A percentile compares a stretch with the other conserved stretches of the same genome.
These are phyloP conservation scores for Mollisiaceae sp. DNA, from an alignment of 2,329 filamentous ascomycete species.

Conservation along the genomic window DNA sequence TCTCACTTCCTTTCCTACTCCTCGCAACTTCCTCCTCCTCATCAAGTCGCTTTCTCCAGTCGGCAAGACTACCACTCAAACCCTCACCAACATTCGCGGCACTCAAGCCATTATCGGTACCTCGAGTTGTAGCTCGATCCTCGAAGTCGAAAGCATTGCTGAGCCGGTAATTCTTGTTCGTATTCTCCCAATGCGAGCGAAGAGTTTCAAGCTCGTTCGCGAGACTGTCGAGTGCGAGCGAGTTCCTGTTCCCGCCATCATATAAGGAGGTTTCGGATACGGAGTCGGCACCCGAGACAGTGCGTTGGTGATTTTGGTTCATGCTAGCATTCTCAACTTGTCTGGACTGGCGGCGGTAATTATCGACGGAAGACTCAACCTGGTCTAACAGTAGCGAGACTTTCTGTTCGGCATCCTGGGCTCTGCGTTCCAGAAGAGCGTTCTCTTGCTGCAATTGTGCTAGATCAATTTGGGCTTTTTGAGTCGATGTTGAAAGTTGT, in stretches of 20 bases:
- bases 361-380: slow-evolving; percentile 91
- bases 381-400: slow-evolving; percentile 93
- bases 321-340: slow-evolving; percentile 51
- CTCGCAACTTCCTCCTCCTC: slow-evolving; percentile 43
- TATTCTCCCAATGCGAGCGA: slow-evolving; percentile 91
- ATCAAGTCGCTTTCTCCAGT: slow-evolving; percentile 82
- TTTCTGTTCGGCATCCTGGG: slow-evolving; percentile 88
- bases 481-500: slow-evolving; percentile 60
- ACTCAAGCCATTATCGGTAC: slow-evolving; percentile 46
- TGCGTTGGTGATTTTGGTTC: slow-evolving; percentile 46
- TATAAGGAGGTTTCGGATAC: slow-evolving; percentile 63
- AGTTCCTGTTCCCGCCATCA: slow-evolving; percentile 58
- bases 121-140: slow-evolving; percentile 45
- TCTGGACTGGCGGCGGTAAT: slow-evolving; percentile 81
- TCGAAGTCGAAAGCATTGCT: slow-evolving; percentile 86
- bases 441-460: slow-evolving; percentile 87
- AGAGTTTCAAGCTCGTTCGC: slow-evolving; percentile 91
- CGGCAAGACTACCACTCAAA: slow-evolving; percentile 74
- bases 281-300: slow-evolving; percentile 54
- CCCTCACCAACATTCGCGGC: slow-evolving; percentile 53
- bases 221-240: slow-evolving; percentile 83
- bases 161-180: slow-evolving; percentile 91
- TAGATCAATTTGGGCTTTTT: slow-evolving; percentile 69
- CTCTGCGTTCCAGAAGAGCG: slow-evolving; percentile 77
- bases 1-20: slow-evolving; percentile 33